Evolutionary conservation across 1,284 basidiomycete species (phyloP), one percentile per base, ranked within the genome.

Genomic region (Ceratobasidium sp.): DNA sequence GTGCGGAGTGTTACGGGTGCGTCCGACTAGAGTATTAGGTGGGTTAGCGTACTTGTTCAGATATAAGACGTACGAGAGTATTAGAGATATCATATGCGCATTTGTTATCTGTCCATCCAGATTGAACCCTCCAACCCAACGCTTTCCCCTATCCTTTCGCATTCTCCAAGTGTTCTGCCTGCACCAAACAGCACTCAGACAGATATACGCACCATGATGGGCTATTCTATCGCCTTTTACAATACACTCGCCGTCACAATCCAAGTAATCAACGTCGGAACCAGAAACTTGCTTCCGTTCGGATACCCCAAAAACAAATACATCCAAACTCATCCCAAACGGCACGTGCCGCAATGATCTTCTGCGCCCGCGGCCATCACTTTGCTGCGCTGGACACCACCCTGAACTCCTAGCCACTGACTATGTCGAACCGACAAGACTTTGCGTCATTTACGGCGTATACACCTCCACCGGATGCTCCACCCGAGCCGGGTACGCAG

Each of bases 1-100:
- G 98, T 99, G 84, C 98, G 95, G 86, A 99, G 90, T 82, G 98
- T 99, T 83, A 99, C 91, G 83, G 97, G 94, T 86, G 96, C 90
- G 88, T 97, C 96, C 86, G 82, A 81, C 83, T 82, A 42, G 33
- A 33, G 33, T 26, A 50, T 26, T 1, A 59, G 23, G 13, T 15
- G 26, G 42, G 54, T 78, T 64, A 78, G 77, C 50, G 12, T 26
- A 13, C 4, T 33, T 33, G 33, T 33, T 33, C 33, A 3, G 20
- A 40, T 2, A 40, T 13, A 26, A 10, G n/a, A 75, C 71, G 52
- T 65, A 75, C 71, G 59, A 62, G 46, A 62, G 5, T 48, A n/a
- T 13, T 28, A 23, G 62, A 54, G 68, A 62, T 26, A 78, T 68
- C 44, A 38, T n/a, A n/a, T 52, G 70, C 50, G 28, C 15, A 20